Evolutionary conservation across 441 rosid species (phyloP), one percentile per base, ranked within the genome.

Genomic region (Syzygium syzygioides): DNA sequence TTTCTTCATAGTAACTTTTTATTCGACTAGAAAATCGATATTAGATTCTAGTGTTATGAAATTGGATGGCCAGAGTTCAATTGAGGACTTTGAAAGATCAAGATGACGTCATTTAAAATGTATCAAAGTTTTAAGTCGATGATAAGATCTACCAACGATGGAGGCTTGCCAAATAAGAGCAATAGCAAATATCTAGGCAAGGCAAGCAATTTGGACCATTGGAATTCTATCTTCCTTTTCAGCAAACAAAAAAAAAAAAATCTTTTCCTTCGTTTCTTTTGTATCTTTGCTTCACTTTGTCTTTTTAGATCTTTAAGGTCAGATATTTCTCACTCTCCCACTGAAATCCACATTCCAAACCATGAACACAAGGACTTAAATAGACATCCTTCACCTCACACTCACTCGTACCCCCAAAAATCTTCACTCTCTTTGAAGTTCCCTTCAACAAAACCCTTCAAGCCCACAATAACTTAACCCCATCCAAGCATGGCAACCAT

Each of bases 71-170:
- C 18, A 1, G 11, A 64, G 71, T 7, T 64, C 37, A 64, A 15
- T 64, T 2, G 11, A 64, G 23, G 71, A 64, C 32, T n/a, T 15
- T 3, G 71, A 64, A 30, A 64, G 5, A 1, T 30, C 37, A 64
- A 30, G 15, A 64, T 15, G 23, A 7, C 6, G 0, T n/a, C 37
- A 3, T 14, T 62, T 28, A 14, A 0, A 60, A 62, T 28, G 32
- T n/a, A 62, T 28, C 32, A 7, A 5, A 28, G 28, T 0, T 0
- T 60, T 2, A 4, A 5, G 32, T 28, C 2, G 4, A 60, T 60
- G 9, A 6, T 13, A 0, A 60, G 17, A 15, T 28, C 3, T 6
- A 28, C 13, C 28, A 14, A 1, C 9, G 2, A 14, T 28, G 4
- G 14, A 28, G 68, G 32, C 14, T 28, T 13, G 34, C n/a, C 28